phyloP scores from a whole-genome alignment of 2,329 filamentous ascomycete species.

The Zasmidium angulare region DNA sequence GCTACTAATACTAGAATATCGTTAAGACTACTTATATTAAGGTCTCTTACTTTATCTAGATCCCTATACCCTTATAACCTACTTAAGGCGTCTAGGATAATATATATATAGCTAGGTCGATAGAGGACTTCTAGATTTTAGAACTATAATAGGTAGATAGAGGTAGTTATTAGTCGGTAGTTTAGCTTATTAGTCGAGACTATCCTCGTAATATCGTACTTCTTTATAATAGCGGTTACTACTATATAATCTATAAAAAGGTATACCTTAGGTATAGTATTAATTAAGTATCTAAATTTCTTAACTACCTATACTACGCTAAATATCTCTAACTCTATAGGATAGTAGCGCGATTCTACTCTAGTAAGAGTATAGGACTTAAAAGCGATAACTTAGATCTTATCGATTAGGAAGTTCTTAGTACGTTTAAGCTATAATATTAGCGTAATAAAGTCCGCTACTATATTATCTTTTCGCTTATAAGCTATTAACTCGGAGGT shows the following conservation, averaged over 20 bases:
- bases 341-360: neutral
- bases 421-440: neutral
- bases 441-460: neutral
- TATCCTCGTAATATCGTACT: neutral
- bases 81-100: neutral
- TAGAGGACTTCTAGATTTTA: too few species aligned
- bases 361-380: neutral
- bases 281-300: neutral
- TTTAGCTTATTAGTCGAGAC: too few species aligned
- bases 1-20: neutral
- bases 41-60: neutral
- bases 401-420: neutral
- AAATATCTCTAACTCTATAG: neutral
- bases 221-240: neutral
- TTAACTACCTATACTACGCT: neutral
- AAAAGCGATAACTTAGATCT: too few species aligned
- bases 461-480: neutral
- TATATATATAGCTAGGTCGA: neutral
- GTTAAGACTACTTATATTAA: neutral
- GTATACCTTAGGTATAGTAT: neutral
- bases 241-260: neutral
- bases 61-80: neutral
- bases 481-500: neutral
- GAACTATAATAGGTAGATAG: too few species aligned
- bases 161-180: too few species aligned